Percentiles rank a stretch among this genome's conserved stretches.
phyloP scores from a whole-genome alignment of 768 basidiomycete genomes.

The Boletus tylopilopsis region DNA sequence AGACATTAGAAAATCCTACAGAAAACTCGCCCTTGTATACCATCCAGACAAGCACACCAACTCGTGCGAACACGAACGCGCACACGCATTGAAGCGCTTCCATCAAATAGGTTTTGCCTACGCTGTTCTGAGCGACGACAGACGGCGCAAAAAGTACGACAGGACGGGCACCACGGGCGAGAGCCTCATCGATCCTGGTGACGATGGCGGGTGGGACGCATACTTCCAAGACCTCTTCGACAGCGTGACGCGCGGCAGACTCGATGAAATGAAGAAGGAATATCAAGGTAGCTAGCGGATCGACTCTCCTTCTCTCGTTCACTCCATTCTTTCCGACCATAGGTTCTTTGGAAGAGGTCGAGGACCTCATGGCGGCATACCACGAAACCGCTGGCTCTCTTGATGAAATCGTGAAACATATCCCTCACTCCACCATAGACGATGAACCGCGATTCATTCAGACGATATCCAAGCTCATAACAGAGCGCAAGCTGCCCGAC shows the following conservation, averaged over 20 bases:
- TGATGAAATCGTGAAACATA: constrained; percentile 74
- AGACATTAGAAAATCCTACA: constrained; percentile 81
- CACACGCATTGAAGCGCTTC: constrained; percentile 72
- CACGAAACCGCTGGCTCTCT: constrained; percentile 67
- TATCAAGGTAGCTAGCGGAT: constrained; percentile 66
- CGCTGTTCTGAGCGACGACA: constrained; percentile 78
- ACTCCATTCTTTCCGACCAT: constrained; percentile 1
- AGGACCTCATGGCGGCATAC: constrained; percentile 78
- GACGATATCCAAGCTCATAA: constrained; percentile 64
- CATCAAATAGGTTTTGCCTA: constrained; percentile 96
- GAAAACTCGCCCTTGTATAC: constrained; percentile 71
- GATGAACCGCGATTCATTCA: constrained; percentile 85
- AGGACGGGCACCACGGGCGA: constrained; percentile 84
- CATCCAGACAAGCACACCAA: constrained; percentile 90
- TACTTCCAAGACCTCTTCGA: constrained; percentile 93
- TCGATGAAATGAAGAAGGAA: constrained; percentile 91
- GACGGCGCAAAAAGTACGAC: constrained; percentile 75
- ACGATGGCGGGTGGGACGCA: constrained; percentile 84
- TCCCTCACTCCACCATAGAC: constrained; percentile 79
- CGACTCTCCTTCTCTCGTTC: not conserved
- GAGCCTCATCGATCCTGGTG: constrained; percentile 62
- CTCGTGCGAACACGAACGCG: constrained; percentile 55
- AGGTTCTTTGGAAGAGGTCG: constrained; percentile 85
- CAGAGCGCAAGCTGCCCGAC: constrained; percentile 51
- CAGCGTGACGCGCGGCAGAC: constrained; percentile 74